These are phyloP conservation scores for Lycium barbarum DNA, from an alignment of 257 asterid species.

Conservation along the genomic window DNA sequence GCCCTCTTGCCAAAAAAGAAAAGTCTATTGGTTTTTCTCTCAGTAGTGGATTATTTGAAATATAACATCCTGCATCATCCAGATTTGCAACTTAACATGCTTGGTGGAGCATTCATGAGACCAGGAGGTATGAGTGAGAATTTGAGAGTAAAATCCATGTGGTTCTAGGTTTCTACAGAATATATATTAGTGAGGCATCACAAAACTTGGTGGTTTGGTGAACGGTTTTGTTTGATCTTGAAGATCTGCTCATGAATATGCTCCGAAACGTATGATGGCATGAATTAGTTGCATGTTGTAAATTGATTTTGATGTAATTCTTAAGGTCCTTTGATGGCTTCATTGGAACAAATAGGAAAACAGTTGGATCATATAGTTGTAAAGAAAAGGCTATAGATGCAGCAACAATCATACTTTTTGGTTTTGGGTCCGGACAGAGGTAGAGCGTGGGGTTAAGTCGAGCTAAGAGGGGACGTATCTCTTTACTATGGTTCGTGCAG, in stretches of 20 bases:
- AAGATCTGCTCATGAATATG: not conserved
- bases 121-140: conserved; percentile 1
- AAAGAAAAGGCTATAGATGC: conserved; percentile 3
- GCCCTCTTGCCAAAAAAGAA: not conserved
- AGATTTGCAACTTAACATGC: conserved; percentile 19
- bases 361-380: not conserved
- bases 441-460: not conserved
- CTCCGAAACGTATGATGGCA: not conserved
- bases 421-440: not conserved
- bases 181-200: not conserved
- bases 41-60: not conserved
- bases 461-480: not conserved
- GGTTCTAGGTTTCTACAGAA: conserved; percentile 8
- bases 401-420: not conserved
- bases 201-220: not conserved
- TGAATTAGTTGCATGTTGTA: not conserved
- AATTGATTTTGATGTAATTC: not conserved
- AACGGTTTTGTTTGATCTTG: conserved; percentile 5
- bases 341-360: conserved; percentile 11
- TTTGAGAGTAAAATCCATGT: not conserved
- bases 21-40: not conserved
- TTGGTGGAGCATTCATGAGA: conserved; percentile 6
- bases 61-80: not conserved
- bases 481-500: too few relatives aligned
- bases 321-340: conserved; percentile 17